phyloP scores from a whole-genome alignment of 2,329 filamentous ascomycete species.

The Chrysoporthe deuterocubensis region DNA sequence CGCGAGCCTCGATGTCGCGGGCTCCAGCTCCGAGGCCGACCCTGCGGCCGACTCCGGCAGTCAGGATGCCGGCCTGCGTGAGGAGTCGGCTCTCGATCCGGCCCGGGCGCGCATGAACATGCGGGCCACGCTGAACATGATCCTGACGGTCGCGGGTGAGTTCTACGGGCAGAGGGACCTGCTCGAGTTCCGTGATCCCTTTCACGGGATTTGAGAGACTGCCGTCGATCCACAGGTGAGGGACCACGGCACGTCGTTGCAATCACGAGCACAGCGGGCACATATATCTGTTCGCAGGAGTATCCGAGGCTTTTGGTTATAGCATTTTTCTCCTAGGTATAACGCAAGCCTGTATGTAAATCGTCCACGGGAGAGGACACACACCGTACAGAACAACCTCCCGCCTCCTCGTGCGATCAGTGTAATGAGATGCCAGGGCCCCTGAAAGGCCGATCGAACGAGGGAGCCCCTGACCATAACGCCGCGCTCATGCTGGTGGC shows the following conservation, averaged over 20 bases:
- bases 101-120: constrained; percentile 52
- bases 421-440: not conserved
- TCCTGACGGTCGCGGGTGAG: constrained; percentile 84
- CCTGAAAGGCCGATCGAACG: not conserved
- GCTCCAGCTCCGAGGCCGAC: constrained; percentile 10
- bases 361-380: not conserved
- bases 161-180: constrained; percentile 89
- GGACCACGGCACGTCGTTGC: not conserved
- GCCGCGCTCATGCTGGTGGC: constrained; percentile 23
- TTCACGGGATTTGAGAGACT: constrained; percentile 47
- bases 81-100: constrained; percentile 36
- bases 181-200: constrained; percentile 72
- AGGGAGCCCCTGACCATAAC: constrained; percentile 9
- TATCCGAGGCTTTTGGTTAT: not conserved
- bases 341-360: not conserved
- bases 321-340: not conserved
- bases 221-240: constrained; percentile 4
- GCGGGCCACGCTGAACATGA: constrained; percentile 86
- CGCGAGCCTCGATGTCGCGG: constrained; percentile 43
- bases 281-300: not conserved
- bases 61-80: constrained; percentile 27
- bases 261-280: not conserved
- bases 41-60: constrained; percentile 36
- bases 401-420: not conserved
- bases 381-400: not conserved